A percentile compares a stretch with the other conserved stretches of the same genome.
Conservation (phyloP, 148 eudicot species). For the Vaccinium corymbosum region DNA sequence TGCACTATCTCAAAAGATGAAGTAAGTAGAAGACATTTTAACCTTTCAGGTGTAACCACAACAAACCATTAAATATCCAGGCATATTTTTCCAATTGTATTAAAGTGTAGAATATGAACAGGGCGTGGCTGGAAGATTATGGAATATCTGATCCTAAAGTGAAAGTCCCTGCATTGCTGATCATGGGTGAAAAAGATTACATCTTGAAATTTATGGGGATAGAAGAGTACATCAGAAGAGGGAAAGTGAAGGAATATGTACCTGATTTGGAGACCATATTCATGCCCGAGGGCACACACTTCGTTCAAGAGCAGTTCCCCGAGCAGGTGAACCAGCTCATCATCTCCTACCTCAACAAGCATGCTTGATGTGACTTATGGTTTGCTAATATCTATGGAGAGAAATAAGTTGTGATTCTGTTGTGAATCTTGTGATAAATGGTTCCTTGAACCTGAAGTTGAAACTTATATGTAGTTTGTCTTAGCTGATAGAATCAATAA, state of each 20-base stretch:
- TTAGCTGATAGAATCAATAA: not conserved
- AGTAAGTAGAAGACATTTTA: not conserved
- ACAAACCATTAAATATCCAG: not conserved
- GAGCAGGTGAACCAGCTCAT: slow-evolving; percentile 34
- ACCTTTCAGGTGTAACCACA: not conserved
- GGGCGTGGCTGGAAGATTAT: slow-evolving; percentile 20
- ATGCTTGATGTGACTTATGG: not conserved
- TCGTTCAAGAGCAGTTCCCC: slow-evolving; percentile 42
- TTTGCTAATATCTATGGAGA: not conserved
- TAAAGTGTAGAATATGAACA: not conserved
- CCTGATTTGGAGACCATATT: slow-evolving; percentile 29
- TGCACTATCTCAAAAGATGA: not conserved
- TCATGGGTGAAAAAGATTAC: slow-evolving; percentile 41
- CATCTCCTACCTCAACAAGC: slow-evolving; percentile 33
- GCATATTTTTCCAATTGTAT: not conserved
- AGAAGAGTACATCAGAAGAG: slow-evolving; percentile 31
- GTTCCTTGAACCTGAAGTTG: not conserved
- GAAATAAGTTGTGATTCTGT: not conserved
- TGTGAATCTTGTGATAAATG: not conserved
- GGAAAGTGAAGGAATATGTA: slow-evolving; percentile 25
- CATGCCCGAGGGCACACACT: slow-evolving; percentile 39
- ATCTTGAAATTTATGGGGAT: slow-evolving; percentile 29
- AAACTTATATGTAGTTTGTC: not conserved
- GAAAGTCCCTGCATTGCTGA: slow-evolving; percentile 24
- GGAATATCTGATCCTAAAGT: slow-evolving; percentile 24